Base-by-base conservation (phyloP, 2,329 filamentous ascomycete genomes). In the Xylariales sp. region DNA sequence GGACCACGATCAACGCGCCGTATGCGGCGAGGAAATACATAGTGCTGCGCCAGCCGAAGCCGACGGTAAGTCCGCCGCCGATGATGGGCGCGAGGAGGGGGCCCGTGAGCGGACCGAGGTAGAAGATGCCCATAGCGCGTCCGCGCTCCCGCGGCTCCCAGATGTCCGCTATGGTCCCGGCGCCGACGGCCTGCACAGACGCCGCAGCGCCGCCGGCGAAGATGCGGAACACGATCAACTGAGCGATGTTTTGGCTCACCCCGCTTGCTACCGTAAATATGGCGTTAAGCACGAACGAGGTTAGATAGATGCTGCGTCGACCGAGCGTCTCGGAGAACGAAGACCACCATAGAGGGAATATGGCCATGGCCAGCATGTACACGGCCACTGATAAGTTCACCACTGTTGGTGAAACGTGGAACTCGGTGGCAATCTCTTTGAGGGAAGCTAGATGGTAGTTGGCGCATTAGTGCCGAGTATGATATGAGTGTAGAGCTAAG, bases 341-440 rank as follows among this genome's bases (percentile, higher is more conserved):
- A 0, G 91, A 93, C 92, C 92, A 96, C 93, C 93, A 96, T 0
- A 97, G 83, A 0, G 93, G 93, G 72, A 94, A 95, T 52, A 96
- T 93, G 63, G 89, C 88, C 92, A 96, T 93, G 73, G 87, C 83
- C 4, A 96, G 83, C 92, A 96, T 93, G 78, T 94, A 96, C 65
- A 95, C 80, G 0, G 93, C 91, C 0, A 96, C 87, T 0, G 90
- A 90, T 65, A 96, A 76, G 78, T 96, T 97, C 63, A 90, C 89
- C 16, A 93, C 81, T 0, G 91, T 91, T 14, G 87, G 79, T 0
- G 86, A 86, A 12, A 89, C 85, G 71, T 90, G 71, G 50, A 96
- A 83, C 28, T 91, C 88, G 3, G 75, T 75, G 0, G 89, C 81
- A 64, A 96, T 87, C 49, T 90, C 82, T 1, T 85, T 82, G 1